These are phyloP conservation scores for Hamamelis virginiana DNA, from an alignment of 164 flowering plant species.

Conservation along the genomic window DNA sequence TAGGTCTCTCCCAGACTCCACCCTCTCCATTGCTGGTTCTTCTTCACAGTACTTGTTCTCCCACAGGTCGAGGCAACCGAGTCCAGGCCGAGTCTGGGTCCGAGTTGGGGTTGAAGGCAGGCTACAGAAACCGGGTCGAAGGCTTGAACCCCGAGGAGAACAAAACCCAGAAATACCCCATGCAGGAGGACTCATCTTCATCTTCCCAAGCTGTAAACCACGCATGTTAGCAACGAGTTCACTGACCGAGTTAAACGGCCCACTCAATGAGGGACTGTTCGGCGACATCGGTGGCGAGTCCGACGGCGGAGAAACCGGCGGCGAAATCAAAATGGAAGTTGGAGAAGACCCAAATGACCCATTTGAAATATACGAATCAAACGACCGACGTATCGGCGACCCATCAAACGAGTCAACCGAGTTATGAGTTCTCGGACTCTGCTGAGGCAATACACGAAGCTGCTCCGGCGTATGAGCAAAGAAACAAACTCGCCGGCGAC, in stretches of 20 bases:
- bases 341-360: conserved; percentile 22
- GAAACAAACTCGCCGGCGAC: conserved; percentile 61
- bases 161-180: conserved; percentile 29
- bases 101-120: conserved; percentile 46
- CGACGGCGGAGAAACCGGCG: conserved; percentile 38
- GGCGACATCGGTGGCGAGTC: conserved; percentile 55
- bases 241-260: conserved; percentile 19
- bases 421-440: conserved; percentile 20
- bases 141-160: conserved; percentile 27
- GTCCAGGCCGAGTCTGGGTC: conserved; percentile 25
- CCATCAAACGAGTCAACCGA: conserved; percentile 25
- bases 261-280: not conserved
- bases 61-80: conserved; percentile 32
- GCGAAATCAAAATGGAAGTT: conserved; percentile 31
- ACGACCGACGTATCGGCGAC: conserved; percentile 21
- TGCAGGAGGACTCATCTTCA: conserved; percentile 17
- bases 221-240: conserved; percentile 39
- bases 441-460: conserved; percentile 45
- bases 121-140: conserved; percentile 38
- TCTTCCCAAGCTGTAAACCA: conserved; percentile 33
- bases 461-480: conserved; percentile 71
- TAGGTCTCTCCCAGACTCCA: conserved; percentile 68
- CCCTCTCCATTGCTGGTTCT: conserved; percentile 68
- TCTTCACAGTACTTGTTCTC: conserved; percentile 30
- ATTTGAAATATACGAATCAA: conserved; percentile 22